Base-by-base conservation (phyloP, 2,329 filamentous ascomycete genomes). In the Cladosporium sp. region DNA sequence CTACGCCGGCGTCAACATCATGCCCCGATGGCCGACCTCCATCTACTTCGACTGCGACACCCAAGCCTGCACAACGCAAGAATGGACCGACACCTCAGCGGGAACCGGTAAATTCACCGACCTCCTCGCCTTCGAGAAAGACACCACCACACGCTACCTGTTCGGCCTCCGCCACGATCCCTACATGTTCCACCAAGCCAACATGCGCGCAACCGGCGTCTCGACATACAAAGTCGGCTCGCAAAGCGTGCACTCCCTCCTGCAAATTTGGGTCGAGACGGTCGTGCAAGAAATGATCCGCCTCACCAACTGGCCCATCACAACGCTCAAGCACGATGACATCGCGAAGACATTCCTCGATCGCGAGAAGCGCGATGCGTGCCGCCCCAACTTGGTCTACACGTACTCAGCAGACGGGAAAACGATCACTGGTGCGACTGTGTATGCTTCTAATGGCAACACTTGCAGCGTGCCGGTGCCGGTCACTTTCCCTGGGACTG, bases 141-240 rank as follows among this genome's bases (percentile, higher is more conserved):
- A 67, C 4, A 78, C 77, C 40, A 81, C 79, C 43, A 75, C 77
- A 27, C 73, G 78, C 29, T 76, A 83, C 58, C 67, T 83, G 18
- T 71, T 83, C 32, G 75, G 72, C 11, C 70, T 84, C 5, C 74
- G 76, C 54, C 75, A 74, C 55, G 79, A 80, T 43, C 67, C 72
- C 22, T 81, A 76, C 69, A 82, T 82, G 79, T 82, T 84, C 70
- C 81, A 84, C 63, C 80, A 84, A 66, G 78, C 79, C 51, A 84
- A 84, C 60, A 55, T 72, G 53, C 75, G 79, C 49, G 73, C 76
- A 38, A 67, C 67, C 3, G 78, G 78, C 47, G 70, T 74, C 45
- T 62, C 65, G 2, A 59, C 64, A 3, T 73, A 74, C 41, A 75
- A 71, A 8, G 67, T 81, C 43, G 78, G 79, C 51, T 69, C 72